phyloP scores from a whole-genome alignment of 2,329 filamentous ascomycete genomes.

The Metarhizium guizhouense region DNA sequence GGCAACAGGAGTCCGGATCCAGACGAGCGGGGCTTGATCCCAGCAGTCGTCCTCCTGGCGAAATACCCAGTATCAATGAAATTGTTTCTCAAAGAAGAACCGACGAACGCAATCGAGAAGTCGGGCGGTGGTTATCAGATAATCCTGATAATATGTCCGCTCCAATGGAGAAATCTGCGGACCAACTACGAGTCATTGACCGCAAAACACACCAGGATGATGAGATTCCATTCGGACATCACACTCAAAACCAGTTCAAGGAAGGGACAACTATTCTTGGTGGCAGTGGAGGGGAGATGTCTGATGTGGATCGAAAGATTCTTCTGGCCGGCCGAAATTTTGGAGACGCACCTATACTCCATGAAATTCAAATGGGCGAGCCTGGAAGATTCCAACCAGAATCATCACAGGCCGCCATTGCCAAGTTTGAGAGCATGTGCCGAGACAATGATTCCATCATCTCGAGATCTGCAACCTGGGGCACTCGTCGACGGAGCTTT shows the following conservation, averaged over 20 bases:
- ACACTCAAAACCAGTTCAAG: slow-evolving; percentile 41
- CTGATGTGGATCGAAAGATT: slow-evolving; percentile 37
- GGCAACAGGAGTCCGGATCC: slow-evolving; percentile 28
- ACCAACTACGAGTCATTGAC: slow-evolving; percentile 15
- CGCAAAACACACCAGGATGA: slow-evolving; percentile 21
- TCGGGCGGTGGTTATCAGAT: slow-evolving; percentile 40
- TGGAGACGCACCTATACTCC: slow-evolving; percentile 38
- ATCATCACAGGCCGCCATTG: slow-evolving; percentile 45
- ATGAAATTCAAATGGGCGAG: slow-evolving; percentile 29
- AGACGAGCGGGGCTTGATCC: slow-evolving; percentile 41
- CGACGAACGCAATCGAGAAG: slow-evolving; percentile 38
- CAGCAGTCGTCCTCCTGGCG: slow-evolving; percentile 29
- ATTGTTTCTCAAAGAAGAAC: slow-evolving; percentile 30
- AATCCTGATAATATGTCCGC: slow-evolving; percentile 19
- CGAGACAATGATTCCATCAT: slow-evolving; percentile 49
- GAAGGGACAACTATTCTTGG: slow-evolving; percentile 42
- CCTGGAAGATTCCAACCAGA: slow-evolving; percentile 34
- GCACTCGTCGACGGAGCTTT: slow-evolving; percentile 57
- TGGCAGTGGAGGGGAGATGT: slow-evolving; percentile 32
- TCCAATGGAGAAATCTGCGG: slow-evolving; percentile 16
- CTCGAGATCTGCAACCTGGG: slow-evolving; percentile 60
- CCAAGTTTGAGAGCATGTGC: slow-evolving; percentile 40
- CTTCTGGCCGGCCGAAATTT: slow-evolving; percentile 40
- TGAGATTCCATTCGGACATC: slow-evolving; percentile 34
- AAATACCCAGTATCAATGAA: slow-evolving; percentile 42